Evolutionary conservation across 768 basidiomycete genomes (phyloP).

Genomic region (Calocybe gangraenosa): DNA sequence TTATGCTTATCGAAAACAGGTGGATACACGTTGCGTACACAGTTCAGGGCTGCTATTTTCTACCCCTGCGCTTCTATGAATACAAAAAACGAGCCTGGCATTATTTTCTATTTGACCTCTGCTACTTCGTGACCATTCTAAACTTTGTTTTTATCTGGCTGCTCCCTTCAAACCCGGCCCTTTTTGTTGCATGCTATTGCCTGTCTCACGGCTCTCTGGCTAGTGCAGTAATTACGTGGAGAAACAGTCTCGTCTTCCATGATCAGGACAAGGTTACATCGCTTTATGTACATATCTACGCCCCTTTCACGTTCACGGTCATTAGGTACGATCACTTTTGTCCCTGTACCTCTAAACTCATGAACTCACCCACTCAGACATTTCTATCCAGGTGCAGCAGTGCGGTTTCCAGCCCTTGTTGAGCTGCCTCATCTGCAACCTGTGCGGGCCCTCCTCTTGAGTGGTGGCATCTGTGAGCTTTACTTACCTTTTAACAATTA

Average conservation of each 20-base stretch:
- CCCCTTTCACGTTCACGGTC: constrained; percentile 86
- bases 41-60: constrained; percentile 66
- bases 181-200: constrained; percentile 92
- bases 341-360: background rate
- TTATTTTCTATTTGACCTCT: constrained; percentile 90
- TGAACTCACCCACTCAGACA: constrained; percentile 48
- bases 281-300: constrained; percentile 92
- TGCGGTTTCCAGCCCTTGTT: constrained; percentile 81
- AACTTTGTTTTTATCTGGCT: constrained; percentile 92
- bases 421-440: constrained; percentile 71
- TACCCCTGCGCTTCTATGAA: constrained; percentile 76
- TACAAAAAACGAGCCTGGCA: constrained; percentile 96
- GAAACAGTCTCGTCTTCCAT: constrained; percentile 98
- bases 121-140: constrained; percentile 91
- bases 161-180: constrained; percentile 66
- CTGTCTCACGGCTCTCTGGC: constrained; percentile 89
- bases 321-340: constrained; percentile 58
- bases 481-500: constrained; percentile 4
- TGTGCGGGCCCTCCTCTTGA: constrained; percentile 67
- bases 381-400: constrained; percentile 76
- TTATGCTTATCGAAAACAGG: constrained; percentile 33
- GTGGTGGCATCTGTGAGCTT: constrained; percentile 72
- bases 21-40: constrained; percentile 92
- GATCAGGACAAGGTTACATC: constrained; percentile 95
- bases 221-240: constrained; percentile 96